Conservation (phyloP, 2,329 filamentous ascomycete species). For the Clarireedia sp. region DNA sequence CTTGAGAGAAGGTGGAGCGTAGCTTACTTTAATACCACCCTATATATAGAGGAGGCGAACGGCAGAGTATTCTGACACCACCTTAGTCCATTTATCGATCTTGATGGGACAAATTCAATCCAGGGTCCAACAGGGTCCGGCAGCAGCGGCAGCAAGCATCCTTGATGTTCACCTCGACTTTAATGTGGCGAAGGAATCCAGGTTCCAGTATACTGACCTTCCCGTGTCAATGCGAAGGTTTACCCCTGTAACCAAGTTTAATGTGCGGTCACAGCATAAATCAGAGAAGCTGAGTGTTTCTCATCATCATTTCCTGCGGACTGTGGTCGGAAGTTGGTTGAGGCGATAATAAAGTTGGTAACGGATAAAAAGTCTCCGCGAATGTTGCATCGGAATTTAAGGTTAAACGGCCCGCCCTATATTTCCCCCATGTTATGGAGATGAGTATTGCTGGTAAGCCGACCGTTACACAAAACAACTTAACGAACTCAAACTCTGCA, state of each 20-base stretch:
- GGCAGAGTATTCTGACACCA: background rate
- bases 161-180: too few species aligned
- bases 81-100: background rate
- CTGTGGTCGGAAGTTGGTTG: background rate
- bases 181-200: too few species aligned
- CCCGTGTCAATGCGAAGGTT: background rate
- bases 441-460: too few species aligned
- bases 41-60: background rate
- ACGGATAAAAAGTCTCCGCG: background rate
- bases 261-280: background rate
- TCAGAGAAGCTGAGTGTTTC: background rate
- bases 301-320: background rate
- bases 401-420: too few species aligned
- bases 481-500: too few species aligned
- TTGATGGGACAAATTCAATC: too few species aligned
- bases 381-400: background rate
- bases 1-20: background rate
- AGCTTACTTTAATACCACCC: background rate
- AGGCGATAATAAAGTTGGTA: background rate
- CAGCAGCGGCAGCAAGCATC: too few species aligned
- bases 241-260: background rate
- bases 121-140: too few species aligned
- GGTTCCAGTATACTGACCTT: background rate
- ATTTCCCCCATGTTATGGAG: too few species aligned
- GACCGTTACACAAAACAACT: too few species aligned